phyloP scores from a whole-genome alignment of 176 grass and related monocot genomes.

The Dactylis glomerata region DNA sequence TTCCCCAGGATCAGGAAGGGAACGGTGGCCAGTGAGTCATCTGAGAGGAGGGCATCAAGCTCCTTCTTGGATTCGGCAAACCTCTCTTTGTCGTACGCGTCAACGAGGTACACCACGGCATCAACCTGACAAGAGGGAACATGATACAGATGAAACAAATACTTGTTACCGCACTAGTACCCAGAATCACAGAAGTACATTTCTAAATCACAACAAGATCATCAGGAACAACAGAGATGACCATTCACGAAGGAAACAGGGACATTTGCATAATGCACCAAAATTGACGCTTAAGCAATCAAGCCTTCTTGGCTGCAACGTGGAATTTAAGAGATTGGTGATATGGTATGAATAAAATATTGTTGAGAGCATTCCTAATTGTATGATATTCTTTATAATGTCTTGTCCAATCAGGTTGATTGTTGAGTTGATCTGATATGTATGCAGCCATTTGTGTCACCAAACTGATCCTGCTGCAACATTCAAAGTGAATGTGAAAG shows the following conservation, averaged over 20 bases:
- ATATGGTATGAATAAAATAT: neutral
- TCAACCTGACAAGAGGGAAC: conserved; percentile 50
- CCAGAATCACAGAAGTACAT: neutral
- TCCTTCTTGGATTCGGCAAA: conserved; percentile 80
- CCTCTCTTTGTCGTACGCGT: conserved; percentile 74
- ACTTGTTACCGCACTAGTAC: neutral
- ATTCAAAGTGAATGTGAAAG: neutral
- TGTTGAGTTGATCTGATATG: neutral
- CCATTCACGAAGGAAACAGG: neutral
- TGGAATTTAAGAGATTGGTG: neutral
- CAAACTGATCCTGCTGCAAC: neutral
- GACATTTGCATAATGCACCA: neutral
- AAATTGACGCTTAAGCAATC: neutral
- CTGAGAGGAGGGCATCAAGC: conserved; percentile 67
- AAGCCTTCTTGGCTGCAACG: neutral
- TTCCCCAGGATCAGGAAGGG: conserved; percentile 81
- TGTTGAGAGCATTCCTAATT: neutral
- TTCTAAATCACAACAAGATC: neutral
- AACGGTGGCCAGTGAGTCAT: conserved; percentile 56
- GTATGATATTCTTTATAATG: neutral
- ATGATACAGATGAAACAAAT: conserved; percentile 1
- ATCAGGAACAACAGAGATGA: neutral
- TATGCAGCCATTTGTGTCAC: neutral
- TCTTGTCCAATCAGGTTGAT: neutral
- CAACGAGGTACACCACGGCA: conserved; percentile 82